Conservation (phyloP, 2,329 filamentous ascomycete genomes). For the Clonostachys sp. region DNA sequence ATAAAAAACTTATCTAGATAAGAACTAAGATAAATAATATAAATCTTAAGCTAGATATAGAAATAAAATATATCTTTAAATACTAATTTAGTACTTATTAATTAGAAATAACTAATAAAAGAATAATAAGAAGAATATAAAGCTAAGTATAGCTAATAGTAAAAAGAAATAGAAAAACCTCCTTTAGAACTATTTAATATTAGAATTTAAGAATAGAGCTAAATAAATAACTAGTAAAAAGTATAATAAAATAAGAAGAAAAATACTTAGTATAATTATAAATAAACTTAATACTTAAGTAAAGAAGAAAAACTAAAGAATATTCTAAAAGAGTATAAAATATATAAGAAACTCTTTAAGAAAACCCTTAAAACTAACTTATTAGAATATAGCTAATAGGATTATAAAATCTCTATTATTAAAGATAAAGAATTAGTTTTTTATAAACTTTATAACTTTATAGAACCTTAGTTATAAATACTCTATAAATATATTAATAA, state of each 20-base stretch:
- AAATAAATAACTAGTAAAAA: background rate
- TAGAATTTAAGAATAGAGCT: background rate
- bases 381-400: too few species aligned
- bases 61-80: background rate
- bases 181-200: background rate
- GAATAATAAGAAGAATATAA: background rate
- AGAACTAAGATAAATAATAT: background rate
- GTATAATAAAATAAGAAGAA: background rate
- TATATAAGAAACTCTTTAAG: conserved; percentile 7
- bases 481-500: too few species aligned
- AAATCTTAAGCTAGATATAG: background rate
- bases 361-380: background rate
- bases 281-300: background rate
- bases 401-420: too few species aligned
- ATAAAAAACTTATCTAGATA: background rate
- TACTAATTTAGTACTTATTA: background rate
- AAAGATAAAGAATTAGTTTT: too few species aligned
- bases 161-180: background rate
- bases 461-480: too few species aligned
- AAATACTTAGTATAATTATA: background rate
- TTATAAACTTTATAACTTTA: too few species aligned
- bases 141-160: background rate
- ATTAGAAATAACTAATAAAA: background rate
- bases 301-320: background rate
- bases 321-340: background rate